These are phyloP conservation scores for Escallonia herrerae DNA, from an alignment of 129 eudicot species.

Conservation along the genomic window DNA sequence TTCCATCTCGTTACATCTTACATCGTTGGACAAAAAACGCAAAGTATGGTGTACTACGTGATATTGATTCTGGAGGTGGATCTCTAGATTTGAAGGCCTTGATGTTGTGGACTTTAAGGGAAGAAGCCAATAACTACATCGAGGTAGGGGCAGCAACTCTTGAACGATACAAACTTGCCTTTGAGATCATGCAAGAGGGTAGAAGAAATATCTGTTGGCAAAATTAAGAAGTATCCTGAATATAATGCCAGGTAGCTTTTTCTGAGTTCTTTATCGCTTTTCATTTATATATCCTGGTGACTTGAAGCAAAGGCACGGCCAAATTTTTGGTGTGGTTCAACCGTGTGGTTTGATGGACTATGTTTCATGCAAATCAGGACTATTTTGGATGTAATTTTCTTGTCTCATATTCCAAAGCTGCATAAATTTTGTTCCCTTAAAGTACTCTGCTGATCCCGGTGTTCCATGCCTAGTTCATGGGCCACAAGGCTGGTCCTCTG, in stretches of 20 bases:
- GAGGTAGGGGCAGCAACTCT: slow-evolving; percentile 77
- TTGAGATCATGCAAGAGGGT: slow-evolving; percentile 89
- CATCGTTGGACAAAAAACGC: slow-evolving; percentile 79
- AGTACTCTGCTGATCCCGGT: too few relatives aligned
- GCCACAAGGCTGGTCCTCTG: too few relatives aligned
- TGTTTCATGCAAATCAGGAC: too few relatives aligned
- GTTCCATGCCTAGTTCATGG: too few relatives aligned
- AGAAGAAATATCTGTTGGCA: slow-evolving; percentile 81
- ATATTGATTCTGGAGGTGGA: slow-evolving; percentile 58
- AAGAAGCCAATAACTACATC: slow-evolving; percentile 65
- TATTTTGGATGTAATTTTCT: too few relatives aligned
- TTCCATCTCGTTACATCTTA: slow-evolving; percentile 71
- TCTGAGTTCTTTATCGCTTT: neutral
- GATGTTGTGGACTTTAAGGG: slow-evolving; percentile 81
- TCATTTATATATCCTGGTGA: neutral
- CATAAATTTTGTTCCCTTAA: too few relatives aligned
- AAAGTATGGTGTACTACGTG: slow-evolving; percentile 58
- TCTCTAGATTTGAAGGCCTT: slow-evolving; percentile 58
- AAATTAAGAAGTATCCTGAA: slow-evolving; percentile 28
- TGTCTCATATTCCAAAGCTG: too few relatives aligned
- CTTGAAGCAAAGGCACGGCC: too few relatives aligned
- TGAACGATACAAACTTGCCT: slow-evolving; percentile 74
- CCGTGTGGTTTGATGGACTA: too few relatives aligned
- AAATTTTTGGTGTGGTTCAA: too few relatives aligned
- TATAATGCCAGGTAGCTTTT: slow-evolving; percentile 14